phyloP scores from a whole-genome alignment of 2,329 filamentous ascomycete species.

The Xylariales sp. region DNA sequence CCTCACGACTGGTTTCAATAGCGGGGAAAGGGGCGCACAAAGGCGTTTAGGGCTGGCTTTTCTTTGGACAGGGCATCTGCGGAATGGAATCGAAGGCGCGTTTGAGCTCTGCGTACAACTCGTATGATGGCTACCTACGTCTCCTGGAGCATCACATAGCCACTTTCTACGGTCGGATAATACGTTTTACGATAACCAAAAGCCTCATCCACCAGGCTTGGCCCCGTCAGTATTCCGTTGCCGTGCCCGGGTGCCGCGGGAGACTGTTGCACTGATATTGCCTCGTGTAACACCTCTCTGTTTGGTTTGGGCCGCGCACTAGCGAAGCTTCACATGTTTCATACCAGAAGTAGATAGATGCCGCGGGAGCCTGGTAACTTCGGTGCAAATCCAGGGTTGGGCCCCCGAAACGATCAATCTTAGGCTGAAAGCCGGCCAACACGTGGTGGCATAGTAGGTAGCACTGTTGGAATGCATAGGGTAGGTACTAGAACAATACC shows the following conservation, averaged over 20 bases:
- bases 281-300: constrained; percentile 22
- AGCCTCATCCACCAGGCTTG: not conserved
- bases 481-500: not conserved
- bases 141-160: constrained; percentile 7
- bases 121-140: constrained; percentile 1
- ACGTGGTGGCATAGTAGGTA: constrained; percentile 5
- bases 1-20: constrained; percentile 22
- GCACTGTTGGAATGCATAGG: constrained; percentile 8
- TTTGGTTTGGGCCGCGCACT: constrained; percentile 13
- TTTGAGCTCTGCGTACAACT: constrained; percentile 16
- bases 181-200: constrained; percentile 24
- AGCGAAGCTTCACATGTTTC: constrained; percentile 24
- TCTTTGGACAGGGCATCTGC: constrained; percentile 21
- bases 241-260: constrained; percentile 1
- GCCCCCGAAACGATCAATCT: constrained; percentile 7
- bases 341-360: constrained; percentile 22
- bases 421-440: constrained; percentile 13
- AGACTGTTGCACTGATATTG: constrained; percentile 10
- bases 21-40: constrained; percentile 29
- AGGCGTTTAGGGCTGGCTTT: constrained; percentile 38
- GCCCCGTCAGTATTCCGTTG: not conserved
- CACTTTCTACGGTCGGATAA: constrained; percentile 17
- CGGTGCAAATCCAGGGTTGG: constrained; percentile 6
- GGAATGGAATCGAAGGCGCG: constrained; percentile 13
- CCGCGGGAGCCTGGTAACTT: constrained; percentile 1